Evolutionary conservation across 768 basidiomycete species (phyloP), one percentile per base, ranked within the genome.

Genomic region (Antrodiella citrinella): DNA sequence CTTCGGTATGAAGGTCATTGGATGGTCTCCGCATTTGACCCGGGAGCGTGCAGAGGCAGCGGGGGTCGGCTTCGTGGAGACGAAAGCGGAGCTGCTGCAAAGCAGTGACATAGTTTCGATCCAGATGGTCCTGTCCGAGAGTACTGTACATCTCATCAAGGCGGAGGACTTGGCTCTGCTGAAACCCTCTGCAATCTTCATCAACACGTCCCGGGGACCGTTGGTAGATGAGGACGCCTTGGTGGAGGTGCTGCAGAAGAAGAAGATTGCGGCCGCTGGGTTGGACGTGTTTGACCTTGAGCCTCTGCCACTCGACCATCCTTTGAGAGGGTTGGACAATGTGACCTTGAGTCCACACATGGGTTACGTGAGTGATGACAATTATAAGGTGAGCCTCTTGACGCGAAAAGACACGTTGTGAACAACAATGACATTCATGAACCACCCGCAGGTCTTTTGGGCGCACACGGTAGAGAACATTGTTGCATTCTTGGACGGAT

Each of bases 121-220:
- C 4, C 83, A 85, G 43, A 63, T 84, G 44, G 77, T 84, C 7
- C 67, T 78, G 23, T 75, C 80, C 0, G 70, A 73, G 2, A 60
- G 67, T 20, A 82, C 82, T 0, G 65, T 63, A 3, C 71, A 74
- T 18, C 66, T 84, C 23, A 65, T 84, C 44, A 70, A 67, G 3
- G 67, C 65, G 4, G 53, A 64, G 4, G 78, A 82, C 48, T 63
- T 84, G 15, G 67, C 60, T 1, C 56, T 67, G n/a, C 72, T 88
- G 75, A 82, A 82, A 58, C 65, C 72, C 0, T 70, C 76, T 2
- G 73, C 81, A 0, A 71, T 80, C 57, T 68, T 86, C 49, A 73
- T 86, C 59, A 88, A 86, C 58, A 83, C 84, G 0, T 78, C 78
- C 2, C 65, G 84, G 48, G 84, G 85, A 0, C 81, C 81, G 2